Evolutionary conservation across 306 rosid species (phyloP), one percentile per base, ranked within the genome.

Genomic region (Acacia confusa): DNA sequence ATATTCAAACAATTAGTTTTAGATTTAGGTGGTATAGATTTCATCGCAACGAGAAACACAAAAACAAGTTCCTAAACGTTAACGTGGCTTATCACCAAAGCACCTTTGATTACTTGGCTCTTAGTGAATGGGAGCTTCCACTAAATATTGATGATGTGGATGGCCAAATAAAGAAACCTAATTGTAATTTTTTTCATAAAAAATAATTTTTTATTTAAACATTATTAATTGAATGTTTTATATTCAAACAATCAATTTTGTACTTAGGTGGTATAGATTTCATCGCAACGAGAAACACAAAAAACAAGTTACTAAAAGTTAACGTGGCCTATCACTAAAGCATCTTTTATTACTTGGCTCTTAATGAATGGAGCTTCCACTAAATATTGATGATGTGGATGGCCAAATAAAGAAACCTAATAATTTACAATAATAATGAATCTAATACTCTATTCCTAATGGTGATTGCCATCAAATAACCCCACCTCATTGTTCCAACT

Each of bases 381-480:
- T 10, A 36, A 2, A 9, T 17, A 16, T 24, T 55, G 27, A 14
- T 8, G 15, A 22, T 38, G 70, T 50, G 50, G 45, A 30, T 38
- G 84, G 53, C 57, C 82, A 63, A 24, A 24, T 13, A 14, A 63
- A 14, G 40, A 63, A 30, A 15, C 69, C 17, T 30, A 15, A 65
- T 32, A 16, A 28, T 65, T 17, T 9, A 65, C 24, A 65, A 57
- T 58, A 60, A 78, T 44, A 60, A 67, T 32, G 47, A 38, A 68
- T 85, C 81, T 60, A 67, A 85, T 55, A 13, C 69, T 45, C 53
- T 72, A 43, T 44, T 77, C 77, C 22, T 60, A 73, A 8, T 53
- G 64, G 36, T 70, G 25, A 16, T 44, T 25, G 19, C 34, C 68
- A 81, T 81, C 78, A 80, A 72, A 72, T 67, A 27, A 58, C 7